Evolutionary conservation across 179 eudicot species (phyloP).

Genomic region (Gypsophila paniculata): DNA sequence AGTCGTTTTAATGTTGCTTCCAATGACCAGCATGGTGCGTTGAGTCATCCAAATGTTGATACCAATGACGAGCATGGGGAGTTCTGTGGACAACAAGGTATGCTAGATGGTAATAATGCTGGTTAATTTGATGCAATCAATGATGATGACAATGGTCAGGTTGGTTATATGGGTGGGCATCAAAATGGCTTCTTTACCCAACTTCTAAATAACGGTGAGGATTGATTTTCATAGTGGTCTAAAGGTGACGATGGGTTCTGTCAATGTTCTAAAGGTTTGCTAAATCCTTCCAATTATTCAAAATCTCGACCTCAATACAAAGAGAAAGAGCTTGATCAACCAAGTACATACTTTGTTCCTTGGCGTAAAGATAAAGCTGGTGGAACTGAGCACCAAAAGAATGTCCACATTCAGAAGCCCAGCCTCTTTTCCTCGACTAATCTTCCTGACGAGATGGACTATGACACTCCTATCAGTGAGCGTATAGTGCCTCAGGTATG

Average conservation of each 20-base stretch:
- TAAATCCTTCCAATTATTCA: neutral
- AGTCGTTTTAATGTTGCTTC: no score
- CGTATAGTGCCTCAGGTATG: no score
- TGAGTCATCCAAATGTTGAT: no score
- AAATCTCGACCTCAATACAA: neutral
- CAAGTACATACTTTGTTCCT: neutral
- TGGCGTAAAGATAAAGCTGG: neutral
- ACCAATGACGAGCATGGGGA: neutral
- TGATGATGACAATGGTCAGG: neutral
- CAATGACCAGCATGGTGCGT: no score
- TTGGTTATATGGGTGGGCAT: neutral
- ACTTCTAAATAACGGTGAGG: neutral
- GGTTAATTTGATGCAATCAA: neutral
- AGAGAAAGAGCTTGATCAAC: neutral
- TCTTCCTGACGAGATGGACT: neutral
- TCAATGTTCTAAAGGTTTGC: neutral
- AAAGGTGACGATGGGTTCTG: neutral
- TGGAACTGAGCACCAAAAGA: neutral
- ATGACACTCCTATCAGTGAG: neutral
- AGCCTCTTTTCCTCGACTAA: no score
- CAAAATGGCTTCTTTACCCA: neutral
- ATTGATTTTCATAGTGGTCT: neutral
- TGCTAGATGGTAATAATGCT: neutral
- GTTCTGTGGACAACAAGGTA: neutral
- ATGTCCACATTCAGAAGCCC: neutral